A percentile compares a stretch with the other conserved stretches of the same genome.
Conservation (phyloP, 768 basidiomycete species). For the Clathrus columnatus region DNA sequence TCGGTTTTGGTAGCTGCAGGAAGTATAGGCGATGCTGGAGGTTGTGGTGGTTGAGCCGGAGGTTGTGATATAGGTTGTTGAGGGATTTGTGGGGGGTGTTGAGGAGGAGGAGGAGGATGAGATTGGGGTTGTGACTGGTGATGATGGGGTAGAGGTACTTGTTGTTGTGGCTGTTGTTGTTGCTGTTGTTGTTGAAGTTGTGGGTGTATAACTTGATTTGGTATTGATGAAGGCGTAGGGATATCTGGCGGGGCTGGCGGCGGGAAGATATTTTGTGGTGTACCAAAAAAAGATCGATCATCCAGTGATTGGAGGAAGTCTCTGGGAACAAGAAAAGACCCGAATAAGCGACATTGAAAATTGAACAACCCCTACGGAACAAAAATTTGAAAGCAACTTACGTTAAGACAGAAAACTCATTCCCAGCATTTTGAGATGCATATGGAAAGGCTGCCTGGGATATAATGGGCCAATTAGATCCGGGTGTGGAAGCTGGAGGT, state of each 20-base stretch:
- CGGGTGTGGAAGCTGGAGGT: slow-evolving; percentile 22
- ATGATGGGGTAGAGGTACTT: slow-evolving; percentile 11
- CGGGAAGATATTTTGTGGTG: slow-evolving; percentile 35
- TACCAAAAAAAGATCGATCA: slow-evolving; percentile 71
- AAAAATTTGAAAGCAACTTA: slow-evolving; percentile 27
- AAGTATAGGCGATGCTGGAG: slow-evolving; percentile 43
- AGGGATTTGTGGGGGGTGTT: slow-evolving; percentile 17
- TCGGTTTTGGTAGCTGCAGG: slow-evolving; percentile 77
- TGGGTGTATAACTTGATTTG: slow-evolving; percentile 2
- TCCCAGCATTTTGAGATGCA: slow-evolving; percentile 65
- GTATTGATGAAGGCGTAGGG: slow-evolving; percentile 10
- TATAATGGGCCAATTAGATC: slow-evolving; percentile 45
- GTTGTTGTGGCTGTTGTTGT: slow-evolving; percentile 22
- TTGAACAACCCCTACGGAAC: too few species aligned
- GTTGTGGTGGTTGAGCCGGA: slow-evolving; percentile 25
- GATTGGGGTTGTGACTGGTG: slow-evolving; percentile 6
- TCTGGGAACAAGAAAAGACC: slow-evolving; percentile 28
- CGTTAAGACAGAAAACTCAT: slow-evolving; percentile 78
- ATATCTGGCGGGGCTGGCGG: slow-evolving; percentile 12
- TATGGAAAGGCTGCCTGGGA: slow-evolving; percentile 49
- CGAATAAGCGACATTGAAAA: slow-evolving; percentile 3
- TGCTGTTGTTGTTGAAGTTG: slow-evolving; percentile 14
- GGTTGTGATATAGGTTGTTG: slow-evolving; percentile 11
- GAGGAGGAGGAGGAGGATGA: slow-evolving; percentile 12
- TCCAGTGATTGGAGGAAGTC: slow-evolving; percentile 87